Base-by-base conservation (phyloP, 306 rosid genomes). In the Albizia julibrissin region DNA sequence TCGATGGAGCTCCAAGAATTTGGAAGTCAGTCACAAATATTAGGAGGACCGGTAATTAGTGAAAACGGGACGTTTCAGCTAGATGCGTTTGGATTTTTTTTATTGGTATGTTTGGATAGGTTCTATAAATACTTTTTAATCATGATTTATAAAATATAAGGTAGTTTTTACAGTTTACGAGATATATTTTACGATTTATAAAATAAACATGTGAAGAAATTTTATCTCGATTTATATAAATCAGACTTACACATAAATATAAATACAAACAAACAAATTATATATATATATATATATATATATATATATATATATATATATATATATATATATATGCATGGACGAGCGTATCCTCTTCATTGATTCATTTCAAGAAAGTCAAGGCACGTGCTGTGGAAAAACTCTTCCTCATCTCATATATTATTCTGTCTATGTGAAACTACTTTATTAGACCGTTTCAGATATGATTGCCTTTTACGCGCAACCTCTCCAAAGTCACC, bases 341-440 rank as follows among this genome's bases (percentile, higher is more conserved):
- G 65, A 22, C 65, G 27, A 58, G 31, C 24, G 29, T 0, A 58
- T 62, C 19, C 2, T 27, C 69, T 27, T 62, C 6, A 10, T 26
- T 24, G 3, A 61, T 61, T 24, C 0, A 62, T 46, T 34, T 64
- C 6, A 81, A 16, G 18, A 54, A 43, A 76, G 85, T 82, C 85
- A 76, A 69, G 78, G 26, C 85, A 76, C 85, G 85, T 82, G 85
- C 67, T 15, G 31, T 46, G 22, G 81, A 76, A 82, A 76, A 82
- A 22, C 69, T 29, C 19, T 1, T 3, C 19, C 3, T 3, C 16
- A 3, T 3, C 33, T 10, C 10, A 7, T n/a, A 54, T 21, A 3
- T n/a, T 54, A 27, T 54, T 52, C 27, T 54, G 26, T 18, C 2
- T 2, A 8, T 54, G 7, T 7, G 65, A 58, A 58, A 58, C 13